These are phyloP conservation scores for Camellia japonica DNA, from an alignment of 148 eudicot species.

Conservation along the genomic window DNA sequence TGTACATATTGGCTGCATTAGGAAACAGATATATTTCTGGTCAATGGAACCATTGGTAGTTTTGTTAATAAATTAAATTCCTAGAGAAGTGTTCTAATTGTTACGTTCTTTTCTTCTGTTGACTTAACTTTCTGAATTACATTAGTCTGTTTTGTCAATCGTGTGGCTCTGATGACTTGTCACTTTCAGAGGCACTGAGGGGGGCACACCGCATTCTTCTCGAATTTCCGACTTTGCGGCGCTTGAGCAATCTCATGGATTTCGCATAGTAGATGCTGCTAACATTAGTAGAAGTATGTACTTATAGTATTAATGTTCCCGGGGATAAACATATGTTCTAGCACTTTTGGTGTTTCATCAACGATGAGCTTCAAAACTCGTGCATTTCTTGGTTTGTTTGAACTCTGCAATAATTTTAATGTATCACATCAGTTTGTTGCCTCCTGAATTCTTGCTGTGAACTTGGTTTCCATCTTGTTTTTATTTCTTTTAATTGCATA, in stretches of 20 bases:
- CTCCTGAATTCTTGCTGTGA: background rate
- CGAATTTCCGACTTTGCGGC: conserved; percentile 47
- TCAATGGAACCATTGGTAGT: too few species aligned
- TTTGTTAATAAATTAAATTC: background rate
- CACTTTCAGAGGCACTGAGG: conserved; percentile 57
- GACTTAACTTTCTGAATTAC: background rate
- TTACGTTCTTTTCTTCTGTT: background rate
- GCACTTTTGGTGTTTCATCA: background rate
- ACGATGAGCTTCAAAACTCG: background rate
- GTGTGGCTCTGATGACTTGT: conserved; percentile 9
- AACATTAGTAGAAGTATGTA: conserved; percentile 56
- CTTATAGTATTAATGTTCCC: conserved; percentile 4
- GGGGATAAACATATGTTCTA: background rate
- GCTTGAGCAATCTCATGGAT: conserved; percentile 69
- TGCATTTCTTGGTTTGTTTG: background rate
- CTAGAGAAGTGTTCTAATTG: background rate
- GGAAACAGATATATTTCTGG: background rate
- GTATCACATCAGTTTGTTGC: background rate
- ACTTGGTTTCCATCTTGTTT: background rate
- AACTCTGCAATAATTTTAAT: background rate
- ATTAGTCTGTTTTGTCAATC: background rate
- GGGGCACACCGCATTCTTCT: conserved; percentile 36
- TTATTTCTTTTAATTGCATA: too few species aligned
- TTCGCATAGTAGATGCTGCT: conserved; percentile 52
- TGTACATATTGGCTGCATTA: background rate